phyloP scores from a whole-genome alignment of 495 filamentous ascomycete species.

The Aspergillus ostianus region DNA sequence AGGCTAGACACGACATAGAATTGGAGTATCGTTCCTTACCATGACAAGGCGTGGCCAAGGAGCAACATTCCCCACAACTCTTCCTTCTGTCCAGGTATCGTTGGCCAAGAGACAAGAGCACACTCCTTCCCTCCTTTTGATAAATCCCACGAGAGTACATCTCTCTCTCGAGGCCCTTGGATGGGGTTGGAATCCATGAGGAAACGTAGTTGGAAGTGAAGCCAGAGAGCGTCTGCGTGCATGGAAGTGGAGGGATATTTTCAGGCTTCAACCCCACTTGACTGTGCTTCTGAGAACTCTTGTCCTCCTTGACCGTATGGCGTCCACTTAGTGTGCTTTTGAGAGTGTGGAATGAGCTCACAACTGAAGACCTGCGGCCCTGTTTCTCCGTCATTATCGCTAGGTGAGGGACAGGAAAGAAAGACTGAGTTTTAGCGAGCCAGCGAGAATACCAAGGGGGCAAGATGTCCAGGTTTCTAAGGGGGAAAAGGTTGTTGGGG shows the following conservation, averaged over 20 bases:
- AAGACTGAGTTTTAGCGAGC: too few species aligned
- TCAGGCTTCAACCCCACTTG: neutral
- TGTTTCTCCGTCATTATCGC: constrained; percentile 10
- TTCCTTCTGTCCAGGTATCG: neutral
- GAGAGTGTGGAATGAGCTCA: constrained; percentile 6
- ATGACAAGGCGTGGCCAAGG: too few species aligned
- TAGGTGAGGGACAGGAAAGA: too few species aligned
- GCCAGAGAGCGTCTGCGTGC: neutral
- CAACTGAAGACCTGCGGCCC: constrained; percentile 5
- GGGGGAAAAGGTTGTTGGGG: neutral
- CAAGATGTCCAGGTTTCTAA: neutral
- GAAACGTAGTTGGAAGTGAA: neutral
- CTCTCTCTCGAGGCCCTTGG: constrained; percentile 8
- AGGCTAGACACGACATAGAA: neutral
- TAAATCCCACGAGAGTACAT: constrained; percentile 18
- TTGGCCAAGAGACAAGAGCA: constrained; percentile 14
- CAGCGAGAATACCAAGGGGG: neutral
- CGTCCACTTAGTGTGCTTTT: constrained; percentile 8
- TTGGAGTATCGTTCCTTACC: neutral
- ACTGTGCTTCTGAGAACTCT: neutral
- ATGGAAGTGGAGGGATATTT: neutral
- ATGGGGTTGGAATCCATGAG: constrained; percentile 22
- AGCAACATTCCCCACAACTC: neutral
- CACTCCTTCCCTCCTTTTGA: constrained; percentile 18
- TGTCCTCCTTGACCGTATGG: constrained; percentile 1